phyloP scores from a whole-genome alignment of 176 grass and related monocot species.

The Juncus effusus region DNA sequence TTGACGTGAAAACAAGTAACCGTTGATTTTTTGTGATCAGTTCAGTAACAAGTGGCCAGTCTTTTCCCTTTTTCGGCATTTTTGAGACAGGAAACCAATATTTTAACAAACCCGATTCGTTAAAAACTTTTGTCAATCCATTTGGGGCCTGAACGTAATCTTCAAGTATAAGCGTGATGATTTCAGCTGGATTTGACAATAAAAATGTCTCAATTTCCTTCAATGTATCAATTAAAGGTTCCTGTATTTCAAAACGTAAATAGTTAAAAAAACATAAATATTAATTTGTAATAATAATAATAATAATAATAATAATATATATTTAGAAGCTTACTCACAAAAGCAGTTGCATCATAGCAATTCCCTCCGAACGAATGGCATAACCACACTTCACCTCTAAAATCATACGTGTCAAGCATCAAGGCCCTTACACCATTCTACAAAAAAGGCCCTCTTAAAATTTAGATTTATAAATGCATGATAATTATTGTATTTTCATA shows the following conservation, averaged over 20 bases:
- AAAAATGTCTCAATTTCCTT: conserved; percentile 82
- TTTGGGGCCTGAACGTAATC: conserved; percentile 76
- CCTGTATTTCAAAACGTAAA: conserved; percentile 36
- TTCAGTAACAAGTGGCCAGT: conserved; percentile 82
- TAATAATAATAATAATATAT: not conserved
- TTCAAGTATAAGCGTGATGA: conserved; percentile 81
- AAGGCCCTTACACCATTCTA: conserved; percentile 80
- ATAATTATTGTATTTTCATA: conserved; percentile 8
- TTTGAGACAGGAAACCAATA: conserved; percentile 91
- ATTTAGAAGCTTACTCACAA: conserved; percentile 53
- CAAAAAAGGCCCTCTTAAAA: conserved; percentile 1
- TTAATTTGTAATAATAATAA: not conserved
- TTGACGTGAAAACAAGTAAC: conserved; percentile 78
- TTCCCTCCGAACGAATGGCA: conserved; percentile 79
- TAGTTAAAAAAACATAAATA: not conserved
- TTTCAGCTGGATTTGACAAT: conserved; percentile 72
- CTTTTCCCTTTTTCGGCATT: conserved; percentile 72
- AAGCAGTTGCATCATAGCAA: conserved; percentile 82
- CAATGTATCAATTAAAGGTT: conserved; percentile 74
- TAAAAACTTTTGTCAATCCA: conserved; percentile 80
- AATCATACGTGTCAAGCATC: conserved; percentile 94
- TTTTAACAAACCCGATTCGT: conserved; percentile 55
- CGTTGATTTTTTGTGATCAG: conserved; percentile 72
- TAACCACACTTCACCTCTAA: conserved; percentile 76
- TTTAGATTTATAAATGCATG: not conserved